Base-by-base conservation (phyloP, 345 rosid genomes). In the Turritis glabra region DNA sequence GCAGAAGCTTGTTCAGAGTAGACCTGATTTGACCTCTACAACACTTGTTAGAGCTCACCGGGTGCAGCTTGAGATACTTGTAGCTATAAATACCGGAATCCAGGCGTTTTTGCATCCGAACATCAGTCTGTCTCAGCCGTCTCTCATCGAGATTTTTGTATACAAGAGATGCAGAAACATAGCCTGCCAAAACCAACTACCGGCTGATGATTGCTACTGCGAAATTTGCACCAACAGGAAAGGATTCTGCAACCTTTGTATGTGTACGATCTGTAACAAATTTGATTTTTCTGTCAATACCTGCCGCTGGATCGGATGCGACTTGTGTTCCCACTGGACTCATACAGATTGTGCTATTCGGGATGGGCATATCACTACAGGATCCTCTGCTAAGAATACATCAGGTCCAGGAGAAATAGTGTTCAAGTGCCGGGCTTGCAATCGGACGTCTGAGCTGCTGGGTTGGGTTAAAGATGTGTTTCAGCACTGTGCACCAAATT, bases 381-480 rank as follows among this genome's bases (percentile, higher is more conserved):
- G 93, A 30, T 82, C 87, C 22, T 83, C 93, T 72, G 77, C 81
- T 47, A 91, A 87, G 82, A 88, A 73, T 71, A 84, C 84, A 43
- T 82, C 82, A 1, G 87, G 88, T 46, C 87, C 83, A 10, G 77
- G 86, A 58, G 99, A 95, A 61, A 95, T 95, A 87, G 82, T 86
- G 74, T 92, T 95, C 77, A 75, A 75, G 67, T 95, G 97, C 63
- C 81, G 89, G 72, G 97, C 97, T 32, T 92, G 97, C 81, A 88
- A 92, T 64, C 80, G 82, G 32, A 85, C 97, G 9, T 95, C 97
- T 27, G 99, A 90, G 86, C 89, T 92, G 46, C 82, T 95, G n/a
- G 97, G 99, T 25, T 95, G 92, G 96, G 99, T 89, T n/a, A 95
- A 88, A 80, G 97, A 95, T 79, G 97, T 92, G 33, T 95, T 95